Evolutionary conservation across 2,329 filamentous ascomycete species (phyloP), one percentile per base, ranked within the genome.

Genomic region (Botryotinia convoluta): DNA sequence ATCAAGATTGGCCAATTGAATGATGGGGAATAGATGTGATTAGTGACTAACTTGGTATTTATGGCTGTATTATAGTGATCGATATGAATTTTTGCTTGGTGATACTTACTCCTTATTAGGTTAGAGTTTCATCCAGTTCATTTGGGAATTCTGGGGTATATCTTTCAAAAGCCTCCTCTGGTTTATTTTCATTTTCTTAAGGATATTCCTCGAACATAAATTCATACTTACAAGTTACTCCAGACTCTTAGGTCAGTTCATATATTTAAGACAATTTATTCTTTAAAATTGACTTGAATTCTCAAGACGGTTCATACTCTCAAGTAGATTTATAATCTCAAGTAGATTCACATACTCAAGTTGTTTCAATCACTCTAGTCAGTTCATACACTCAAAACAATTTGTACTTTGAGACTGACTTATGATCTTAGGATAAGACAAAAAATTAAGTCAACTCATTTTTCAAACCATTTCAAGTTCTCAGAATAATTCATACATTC

Each of bases 11-110:
- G 14, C n/a, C n/a, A 29, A 29, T 29, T 18, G 3, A 9, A 57
- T 29, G 6, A 29, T 6, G n/a, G 8, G 51, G 6, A 57, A 29
- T 57, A 29, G n/a, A 29, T 18, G n/a, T 16, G 0, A 57, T 57
- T 57, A 29, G 6, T 0, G 51, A 18, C n/a, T 16, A 8, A 18
- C 8, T 29, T 29, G 6, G 6, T 8, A 57, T 9, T 0, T 0
- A 9, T 3, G 12, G 51, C 14, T 16, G 4, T 1, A 18, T 57
- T 18, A 29, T 16, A 18, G 14, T 29, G 2, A 29, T 18, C 51
- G 51, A 57, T 57, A 57, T 29, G 3, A 1, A n/a, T n/a, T n/a
- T n/a, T 18, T 57, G 26, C 51, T 57, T 57, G n/a, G 3, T 1
- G 29, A 3, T 16, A n/a, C 14, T 4, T 57, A n/a, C 51, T 29